Evolutionary conservation across 768 basidiomycete genomes (phyloP), one percentile per base, ranked within the genome.

Genomic region (Auricularia cornea): DNA sequence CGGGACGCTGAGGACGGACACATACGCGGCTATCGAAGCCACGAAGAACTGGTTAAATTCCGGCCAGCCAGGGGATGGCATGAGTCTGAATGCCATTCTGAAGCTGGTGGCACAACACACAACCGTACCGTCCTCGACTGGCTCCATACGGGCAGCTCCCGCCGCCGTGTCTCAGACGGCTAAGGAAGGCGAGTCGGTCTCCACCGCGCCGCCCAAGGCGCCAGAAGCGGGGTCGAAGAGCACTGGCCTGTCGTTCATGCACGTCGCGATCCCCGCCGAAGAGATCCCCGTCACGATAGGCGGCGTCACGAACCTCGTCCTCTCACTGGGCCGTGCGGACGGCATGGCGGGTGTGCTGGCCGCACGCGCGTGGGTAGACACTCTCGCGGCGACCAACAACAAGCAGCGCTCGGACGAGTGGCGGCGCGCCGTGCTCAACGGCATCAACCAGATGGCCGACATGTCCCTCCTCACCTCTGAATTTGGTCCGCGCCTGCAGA

Each of bases 301-400:
- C 23, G 83, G 82, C 12, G 71, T 82, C 51, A 82, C 83, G 63
- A 81, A 83, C 66, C 79, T 82, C 81, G 73, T 81, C 26, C 68
- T 83, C 65, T 81, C 82, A 70, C 77, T 82, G 73, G 83, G 81
- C 70, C 79, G 77, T 70, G 82, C 81, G 81, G 81, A 83, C 62
- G 78, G 79, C 8, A 81, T 83, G 80, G 79, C 82, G 3, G 80
- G 80, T 5, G 81, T 75, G 31, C 82, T 83, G 81, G 78, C 82
- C 44, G 80, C 83, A 77, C 76, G 80, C 38, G 83, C 81, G 11
- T 83, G 82, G 83, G 77, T 77, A 3, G 81, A 84, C 60, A 69
- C 72, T 1, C 72, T 84, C n/a, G 72, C 77, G 8, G 77, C 78
- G 16, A 73, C 68, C 38, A 68, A 67, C 23, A 74, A 74, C 65